A percentile compares a stretch with the other conserved stretches of the same genome.
These are phyloP conservation scores for Suillus brevipes DNA, from an alignment of 768 basidiomycete genomes.

Conservation along the genomic window DNA sequence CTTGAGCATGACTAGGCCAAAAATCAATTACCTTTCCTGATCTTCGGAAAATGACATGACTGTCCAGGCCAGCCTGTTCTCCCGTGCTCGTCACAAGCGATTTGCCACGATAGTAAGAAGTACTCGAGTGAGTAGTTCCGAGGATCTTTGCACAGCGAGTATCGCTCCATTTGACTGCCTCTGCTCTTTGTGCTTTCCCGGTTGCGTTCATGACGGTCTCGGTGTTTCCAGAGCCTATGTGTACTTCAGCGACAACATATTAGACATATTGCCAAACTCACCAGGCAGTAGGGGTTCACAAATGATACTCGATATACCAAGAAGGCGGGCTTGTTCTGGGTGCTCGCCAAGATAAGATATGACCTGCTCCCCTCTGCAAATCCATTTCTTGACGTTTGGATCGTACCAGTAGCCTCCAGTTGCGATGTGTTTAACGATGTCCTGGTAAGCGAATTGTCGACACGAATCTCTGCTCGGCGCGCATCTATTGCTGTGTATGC, in stretches of 20 bases:
- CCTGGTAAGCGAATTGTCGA: conserved; percentile 11
- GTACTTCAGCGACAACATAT: not conserved
- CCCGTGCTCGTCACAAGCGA: not conserved
- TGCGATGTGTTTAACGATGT: conserved; percentile 17
- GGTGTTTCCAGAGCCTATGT: not conserved
- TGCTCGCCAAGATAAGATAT: not conserved
- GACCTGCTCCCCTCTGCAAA: not conserved
- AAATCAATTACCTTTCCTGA: not conserved
- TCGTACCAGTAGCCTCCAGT: conserved; percentile 18
- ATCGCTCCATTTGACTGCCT: not conserved
- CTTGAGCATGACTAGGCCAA: not conserved
- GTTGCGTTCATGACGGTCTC: not conserved
- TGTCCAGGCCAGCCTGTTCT: not conserved
- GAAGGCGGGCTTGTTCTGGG: conserved; percentile 7
- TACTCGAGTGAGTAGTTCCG: not conserved
- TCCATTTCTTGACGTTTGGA: conserved; percentile 13
- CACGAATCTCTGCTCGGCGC: conserved; percentile 40
- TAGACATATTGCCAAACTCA: not conserved
- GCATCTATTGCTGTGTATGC: conserved; percentile 36
- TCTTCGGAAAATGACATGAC: not conserved
- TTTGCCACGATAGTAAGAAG: not conserved
- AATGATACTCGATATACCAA: not conserved
- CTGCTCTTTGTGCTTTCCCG: not conserved
- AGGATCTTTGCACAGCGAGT: not conserved
- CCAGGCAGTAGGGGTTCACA: not conserved